These are phyloP conservation scores for Pseudodiploospora longispora DNA, from an alignment of 2,329 filamentous ascomycete species.

Conservation along the genomic window DNA sequence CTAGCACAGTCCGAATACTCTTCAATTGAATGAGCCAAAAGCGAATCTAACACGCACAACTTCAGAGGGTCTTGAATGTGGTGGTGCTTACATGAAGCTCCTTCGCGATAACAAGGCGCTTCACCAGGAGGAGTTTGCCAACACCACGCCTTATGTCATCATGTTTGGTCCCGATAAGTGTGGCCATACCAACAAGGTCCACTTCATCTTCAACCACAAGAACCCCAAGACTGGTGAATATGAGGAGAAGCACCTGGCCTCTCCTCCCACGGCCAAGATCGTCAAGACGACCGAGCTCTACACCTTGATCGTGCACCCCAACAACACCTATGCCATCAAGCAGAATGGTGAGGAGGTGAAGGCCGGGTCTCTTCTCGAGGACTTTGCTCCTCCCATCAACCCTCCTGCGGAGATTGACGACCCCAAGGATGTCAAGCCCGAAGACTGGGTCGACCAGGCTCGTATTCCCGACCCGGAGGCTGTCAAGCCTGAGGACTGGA, in stretches of 20 bases:
- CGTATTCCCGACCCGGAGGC: slow-evolving; percentile 89
- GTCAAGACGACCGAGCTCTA: slow-evolving; percentile 91
- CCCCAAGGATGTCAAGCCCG: slow-evolving; percentile 85
- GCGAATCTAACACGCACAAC: background rate
- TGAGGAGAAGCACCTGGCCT: slow-evolving; percentile 96
- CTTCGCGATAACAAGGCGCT: slow-evolving; percentile 96
- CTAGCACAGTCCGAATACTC: background rate
- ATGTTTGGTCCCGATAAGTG: slow-evolving; percentile 99
- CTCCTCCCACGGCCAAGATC: slow-evolving; percentile 77
- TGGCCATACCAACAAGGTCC: slow-evolving; percentile 95
- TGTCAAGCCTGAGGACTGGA: slow-evolving; percentile 96
- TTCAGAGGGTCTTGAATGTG: slow-evolving; percentile 86
- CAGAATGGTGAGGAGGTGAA: slow-evolving; percentile 85
- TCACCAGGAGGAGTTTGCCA: slow-evolving; percentile 95
- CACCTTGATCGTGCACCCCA: slow-evolving; percentile 90
- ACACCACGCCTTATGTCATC: slow-evolving; percentile 95
- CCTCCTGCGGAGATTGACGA: slow-evolving; percentile 92
- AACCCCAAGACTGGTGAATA: slow-evolving; percentile 99
- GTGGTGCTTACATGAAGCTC: slow-evolving; percentile 98
- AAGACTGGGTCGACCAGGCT: slow-evolving; percentile 90
- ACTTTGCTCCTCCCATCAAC: slow-evolving; percentile 92
- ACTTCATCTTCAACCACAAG: slow-evolving; percentile 99
- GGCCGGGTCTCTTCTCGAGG: slow-evolving; percentile 84
- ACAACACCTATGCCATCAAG: slow-evolving; percentile 90
- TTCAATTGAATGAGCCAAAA: background rate